phyloP scores from a whole-genome alignment of 495 filamentous ascomycete genomes.

The Penicillium goetzii region DNA sequence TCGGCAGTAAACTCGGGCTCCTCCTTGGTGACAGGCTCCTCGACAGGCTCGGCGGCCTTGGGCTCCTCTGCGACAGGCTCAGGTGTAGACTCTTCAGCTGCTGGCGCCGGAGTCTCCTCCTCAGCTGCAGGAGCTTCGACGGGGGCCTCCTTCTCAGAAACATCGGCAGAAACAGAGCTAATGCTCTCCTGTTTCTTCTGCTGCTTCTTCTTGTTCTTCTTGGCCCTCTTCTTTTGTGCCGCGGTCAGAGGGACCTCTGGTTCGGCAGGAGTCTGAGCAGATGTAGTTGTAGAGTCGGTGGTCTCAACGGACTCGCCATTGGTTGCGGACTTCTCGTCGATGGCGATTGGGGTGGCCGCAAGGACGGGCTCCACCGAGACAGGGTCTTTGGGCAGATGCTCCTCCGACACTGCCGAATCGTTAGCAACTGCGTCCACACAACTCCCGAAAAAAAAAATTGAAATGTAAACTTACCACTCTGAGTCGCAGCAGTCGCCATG shows the following conservation, averaged over 20 bases:
- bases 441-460: background rate
- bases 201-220: slow-evolving; percentile 30
- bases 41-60: slow-evolving; percentile 4
- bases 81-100: slow-evolving; percentile 1
- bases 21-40: slow-evolving; percentile 7
- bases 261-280: slow-evolving; percentile 2
- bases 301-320: slow-evolving; percentile 11
- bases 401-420: slow-evolving; percentile 22
- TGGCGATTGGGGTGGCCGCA: slow-evolving; percentile 15
- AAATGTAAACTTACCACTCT: slow-evolving; percentile 21
- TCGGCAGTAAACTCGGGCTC: slow-evolving; percentile 3
- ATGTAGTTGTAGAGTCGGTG: background rate
- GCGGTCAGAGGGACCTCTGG: slow-evolving; percentile 14
- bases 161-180: slow-evolving; percentile 8
- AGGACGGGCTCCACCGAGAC: slow-evolving; percentile 19
- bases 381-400: slow-evolving; percentile 29
- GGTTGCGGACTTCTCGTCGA: slow-evolving; percentile 20
- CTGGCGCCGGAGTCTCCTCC: background rate
- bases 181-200: slow-evolving; percentile 18
- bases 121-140: background rate
- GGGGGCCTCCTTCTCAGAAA: background rate
- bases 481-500: slow-evolving; percentile 33
- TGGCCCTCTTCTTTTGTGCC: slow-evolving; percentile 24
- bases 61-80: background rate
- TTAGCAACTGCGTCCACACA: background rate